Base-by-base conservation (phyloP, 768 basidiomycete species). In the Trametes punicea region DNA sequence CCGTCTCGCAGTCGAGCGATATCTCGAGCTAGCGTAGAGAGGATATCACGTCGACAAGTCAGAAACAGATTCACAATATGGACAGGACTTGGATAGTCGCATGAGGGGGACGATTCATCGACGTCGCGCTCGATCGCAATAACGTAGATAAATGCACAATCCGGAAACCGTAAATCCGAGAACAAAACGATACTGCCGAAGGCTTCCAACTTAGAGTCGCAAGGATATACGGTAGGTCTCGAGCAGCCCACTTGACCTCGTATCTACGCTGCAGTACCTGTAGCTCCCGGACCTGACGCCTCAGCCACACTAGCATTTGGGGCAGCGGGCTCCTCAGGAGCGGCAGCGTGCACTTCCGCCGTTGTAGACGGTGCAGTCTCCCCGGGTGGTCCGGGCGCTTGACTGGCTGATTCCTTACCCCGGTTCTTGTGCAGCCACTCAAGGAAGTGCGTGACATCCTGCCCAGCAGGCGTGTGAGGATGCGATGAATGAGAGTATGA, bases 381-480 rank as follows among this genome's bases (percentile, higher is more conserved):
- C 21, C 29, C 49, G 5, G 51, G n/a, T 20, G 10, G 20, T 13
- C 18, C 33, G n/a, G 34, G 3, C 30, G 16, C 21, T 16, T 4
- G 30, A 45, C 23, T 2, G 13, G 56, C 21, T 44, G 52, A 40
- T 26, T 40, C 26, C 39, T 56, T 51, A 15, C 21, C 34, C n/a
- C 70, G 69, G 44, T 70, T 40, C 51, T 70, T 69, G 42, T 77
- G 76, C 61, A 85, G 70, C 87, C 88, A 90, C 44, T 79, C 75
- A 64, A 89, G 64, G 72, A 89, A 89, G 62, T 83, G 83, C 2
- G 83, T 81, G 26, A 90, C 88, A 54, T 90, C 88, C 87, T 89
- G 57, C 31, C 38, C 26, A 63, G 39, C n/a, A 57, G 55, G 33
- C 20, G 36, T 30, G 13, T 34, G 36, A 41, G 31, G 6, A 38